Evolutionary conservation across 169 alveolate species (phyloP).

Genomic region (Cryptosporidium andersoni): DNA sequence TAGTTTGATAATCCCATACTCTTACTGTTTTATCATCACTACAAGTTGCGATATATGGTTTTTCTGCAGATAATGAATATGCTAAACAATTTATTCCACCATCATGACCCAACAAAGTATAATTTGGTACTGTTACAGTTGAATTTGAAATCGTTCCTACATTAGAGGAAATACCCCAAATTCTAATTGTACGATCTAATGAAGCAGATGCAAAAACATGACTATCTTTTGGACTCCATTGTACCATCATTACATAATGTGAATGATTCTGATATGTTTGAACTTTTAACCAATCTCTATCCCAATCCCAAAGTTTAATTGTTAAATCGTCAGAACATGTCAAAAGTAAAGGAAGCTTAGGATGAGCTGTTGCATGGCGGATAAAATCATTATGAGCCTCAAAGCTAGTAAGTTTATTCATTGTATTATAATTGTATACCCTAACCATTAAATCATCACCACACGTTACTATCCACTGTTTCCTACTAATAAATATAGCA

Average conservation of each 20-base stretch:
- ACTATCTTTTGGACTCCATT: constrained; percentile 96
- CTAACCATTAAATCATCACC: constrained; percentile 93
- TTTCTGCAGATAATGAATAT: constrained; percentile 86
- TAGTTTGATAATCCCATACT: constrained; percentile 98
- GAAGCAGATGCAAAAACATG: constrained; percentile 95
- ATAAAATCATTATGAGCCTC: constrained; percentile 98
- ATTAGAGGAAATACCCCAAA: constrained; percentile 87
- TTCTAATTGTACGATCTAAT: constrained; percentile 93
- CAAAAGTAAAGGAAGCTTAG: constrained; percentile 91
- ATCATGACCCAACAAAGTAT: constrained; percentile 95
- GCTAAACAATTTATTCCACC: constrained; percentile 97
- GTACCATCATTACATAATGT: constrained; percentile 97
- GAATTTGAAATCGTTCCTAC: constrained; percentile 38
- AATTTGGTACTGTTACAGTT: constrained; percentile 88
- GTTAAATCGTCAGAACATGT: constrained; percentile 98
- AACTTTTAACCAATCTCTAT: constrained; percentile 90
- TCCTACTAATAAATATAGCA: constrained; percentile 93
- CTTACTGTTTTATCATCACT: constrained; percentile 96
- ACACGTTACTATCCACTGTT: constrained; percentile 91
- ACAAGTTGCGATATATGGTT: constrained; percentile 94
- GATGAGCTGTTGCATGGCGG: constrained; percentile 95
- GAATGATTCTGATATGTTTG: constrained; percentile 95
- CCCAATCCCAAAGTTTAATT: constrained; percentile 96
- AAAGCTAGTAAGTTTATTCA: constrained; percentile 91
- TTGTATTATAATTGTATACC: constrained; percentile 95